These are phyloP conservation scores for Cadophora luteo-olivacea DNA, from an alignment of 2,329 filamentous ascomycete genomes.

Conservation along the genomic window DNA sequence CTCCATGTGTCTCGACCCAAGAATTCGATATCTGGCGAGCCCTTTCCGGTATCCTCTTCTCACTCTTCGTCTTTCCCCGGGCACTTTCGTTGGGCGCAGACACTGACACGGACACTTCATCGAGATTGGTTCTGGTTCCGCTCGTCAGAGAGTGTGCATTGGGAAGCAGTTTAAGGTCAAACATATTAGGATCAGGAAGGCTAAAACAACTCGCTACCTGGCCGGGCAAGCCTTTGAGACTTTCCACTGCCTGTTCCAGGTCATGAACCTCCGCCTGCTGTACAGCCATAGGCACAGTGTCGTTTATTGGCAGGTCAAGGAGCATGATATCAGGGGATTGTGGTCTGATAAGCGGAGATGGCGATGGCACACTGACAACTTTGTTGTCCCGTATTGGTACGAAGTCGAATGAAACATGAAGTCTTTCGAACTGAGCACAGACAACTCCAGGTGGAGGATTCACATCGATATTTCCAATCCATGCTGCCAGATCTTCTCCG, in stretches of 20 bases:
- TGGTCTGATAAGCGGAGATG: not conserved
- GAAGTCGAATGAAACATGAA: constrained; percentile 38
- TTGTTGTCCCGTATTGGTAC: not conserved
- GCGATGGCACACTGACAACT: not conserved
- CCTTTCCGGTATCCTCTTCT: constrained; percentile 14
- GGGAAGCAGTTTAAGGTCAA: not conserved
- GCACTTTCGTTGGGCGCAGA: not conserved
- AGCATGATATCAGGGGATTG: constrained; percentile 3
- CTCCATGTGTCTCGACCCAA: constrained; percentile 11
- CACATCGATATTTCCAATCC: constrained; percentile 30
- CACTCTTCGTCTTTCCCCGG: not conserved
- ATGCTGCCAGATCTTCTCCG: constrained; percentile 12
- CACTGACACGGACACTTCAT: not conserved
- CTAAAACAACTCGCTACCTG: not conserved
- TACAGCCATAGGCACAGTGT: not conserved
- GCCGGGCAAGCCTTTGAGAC: not conserved
- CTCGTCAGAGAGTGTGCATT: no score
- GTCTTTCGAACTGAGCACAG: constrained; percentile 30
- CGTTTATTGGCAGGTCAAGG: constrained; percentile 1
- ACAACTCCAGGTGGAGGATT: constrained; percentile 31
- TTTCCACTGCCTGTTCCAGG: constrained; percentile 9
- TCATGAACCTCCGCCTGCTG: not conserved
- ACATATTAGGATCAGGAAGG: not conserved
- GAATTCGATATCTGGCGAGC: constrained; percentile 14
- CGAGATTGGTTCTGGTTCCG: no score